A percentile compares a stretch with the other conserved stretches of the same genome.
These are phyloP conservation scores for Aspergillus sp. DNA, from an alignment of 2,329 filamentous ascomycete species.

Conservation along the genomic window DNA sequence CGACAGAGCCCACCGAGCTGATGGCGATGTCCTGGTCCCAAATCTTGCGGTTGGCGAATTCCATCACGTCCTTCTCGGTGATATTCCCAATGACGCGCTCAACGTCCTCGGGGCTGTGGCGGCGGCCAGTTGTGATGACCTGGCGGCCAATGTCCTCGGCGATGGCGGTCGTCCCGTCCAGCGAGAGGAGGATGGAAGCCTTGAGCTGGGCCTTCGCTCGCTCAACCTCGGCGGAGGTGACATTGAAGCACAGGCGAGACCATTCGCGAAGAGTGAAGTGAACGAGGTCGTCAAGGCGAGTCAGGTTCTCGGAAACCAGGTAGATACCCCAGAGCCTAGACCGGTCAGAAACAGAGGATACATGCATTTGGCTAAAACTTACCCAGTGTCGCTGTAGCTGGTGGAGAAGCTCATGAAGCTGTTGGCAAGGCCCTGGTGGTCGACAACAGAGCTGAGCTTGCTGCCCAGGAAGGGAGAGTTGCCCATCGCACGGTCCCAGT, in stretches of 20 bases:
- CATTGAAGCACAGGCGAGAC: conserved; percentile 85
- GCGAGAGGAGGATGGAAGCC: conserved; percentile 91
- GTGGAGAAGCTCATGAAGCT: conserved; percentile 99
- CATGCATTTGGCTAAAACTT: conserved; percentile 32
- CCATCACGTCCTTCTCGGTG: conserved; percentile 93
- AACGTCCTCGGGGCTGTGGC: conserved; percentile 85
- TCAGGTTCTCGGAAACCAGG: conserved; percentile 83
- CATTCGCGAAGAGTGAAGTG: conserved; percentile 98
- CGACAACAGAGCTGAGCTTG: conserved; percentile 92
- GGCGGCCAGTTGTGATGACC: conserved; percentile 92
- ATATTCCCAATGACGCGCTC: conserved; percentile 83
- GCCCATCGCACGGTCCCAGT: conserved; percentile 99
- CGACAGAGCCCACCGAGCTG: conserved; percentile 84
- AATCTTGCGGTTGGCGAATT: conserved; percentile 85
- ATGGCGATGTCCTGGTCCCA: conserved; percentile 97
- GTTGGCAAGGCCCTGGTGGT: conserved; percentile 92
- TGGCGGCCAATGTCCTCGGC: conserved; percentile 98
- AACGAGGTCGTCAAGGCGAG: conserved; percentile 83
- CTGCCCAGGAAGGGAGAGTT: conserved; percentile 94
- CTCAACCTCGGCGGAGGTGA: conserved; percentile 85
- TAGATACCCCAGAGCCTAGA: conserved; percentile 98
- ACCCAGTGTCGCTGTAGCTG: conserved; percentile 99
- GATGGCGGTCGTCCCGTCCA: conserved; percentile 93
- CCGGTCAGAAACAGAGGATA: conserved; percentile 14
- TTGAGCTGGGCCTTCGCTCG: conserved; percentile 98